Evolutionary conservation across 768 basidiomycete species (phyloP).

Genomic region (Boletus rubropictus): DNA sequence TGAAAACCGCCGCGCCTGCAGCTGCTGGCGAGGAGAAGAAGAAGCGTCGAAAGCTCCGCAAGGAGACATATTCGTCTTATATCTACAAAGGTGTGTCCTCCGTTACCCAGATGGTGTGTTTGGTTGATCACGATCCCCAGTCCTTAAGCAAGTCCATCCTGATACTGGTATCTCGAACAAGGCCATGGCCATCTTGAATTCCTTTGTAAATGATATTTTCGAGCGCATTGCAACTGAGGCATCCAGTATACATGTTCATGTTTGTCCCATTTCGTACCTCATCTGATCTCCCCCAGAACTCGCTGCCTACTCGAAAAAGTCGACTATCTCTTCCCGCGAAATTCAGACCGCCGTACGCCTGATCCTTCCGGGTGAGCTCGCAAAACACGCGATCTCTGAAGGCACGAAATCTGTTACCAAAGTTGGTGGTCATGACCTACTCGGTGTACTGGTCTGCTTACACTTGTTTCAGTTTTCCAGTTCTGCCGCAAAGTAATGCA

Average conservation of each 20-base stretch:
- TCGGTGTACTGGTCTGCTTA: conserved; percentile 5
- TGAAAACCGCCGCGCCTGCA: conserved; percentile 47
- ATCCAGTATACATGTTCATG: conserved; percentile 51
- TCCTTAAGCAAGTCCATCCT: conserved; percentile 95
- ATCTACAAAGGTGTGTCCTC: conserved; percentile 74
- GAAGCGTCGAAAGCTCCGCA: conserved; percentile 78
- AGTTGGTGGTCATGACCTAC: conserved; percentile 33
- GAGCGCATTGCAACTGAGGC: conserved; percentile 91
- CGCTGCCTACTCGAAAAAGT: conserved; percentile 96
- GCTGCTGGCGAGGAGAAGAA: conserved; percentile 72
- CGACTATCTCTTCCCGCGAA: conserved; percentile 96
- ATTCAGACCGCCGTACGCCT: conserved; percentile 96
- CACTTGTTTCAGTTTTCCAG: conserved; percentile 56
- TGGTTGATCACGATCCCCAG: conserved; percentile 34
- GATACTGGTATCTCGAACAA: conserved; percentile 99
- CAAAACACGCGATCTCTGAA: conserved; percentile 71
- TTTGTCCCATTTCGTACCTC: not conserved
- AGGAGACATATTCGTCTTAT: conserved; percentile 92
- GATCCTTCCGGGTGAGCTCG: conserved; percentile 93
- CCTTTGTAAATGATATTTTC: conserved; percentile 93
- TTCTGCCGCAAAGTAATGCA: conserved; percentile 56
- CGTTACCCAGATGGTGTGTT: not conserved
- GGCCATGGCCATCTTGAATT: conserved; percentile 95
- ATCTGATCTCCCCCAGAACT: conserved; percentile 55
- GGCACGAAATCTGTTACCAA: conserved; percentile 92